Evolutionary conservation across 345 rosid genomes (phyloP), one percentile per base, ranked within the genome.

Genomic region (Orychophragmus violaceus): DNA sequence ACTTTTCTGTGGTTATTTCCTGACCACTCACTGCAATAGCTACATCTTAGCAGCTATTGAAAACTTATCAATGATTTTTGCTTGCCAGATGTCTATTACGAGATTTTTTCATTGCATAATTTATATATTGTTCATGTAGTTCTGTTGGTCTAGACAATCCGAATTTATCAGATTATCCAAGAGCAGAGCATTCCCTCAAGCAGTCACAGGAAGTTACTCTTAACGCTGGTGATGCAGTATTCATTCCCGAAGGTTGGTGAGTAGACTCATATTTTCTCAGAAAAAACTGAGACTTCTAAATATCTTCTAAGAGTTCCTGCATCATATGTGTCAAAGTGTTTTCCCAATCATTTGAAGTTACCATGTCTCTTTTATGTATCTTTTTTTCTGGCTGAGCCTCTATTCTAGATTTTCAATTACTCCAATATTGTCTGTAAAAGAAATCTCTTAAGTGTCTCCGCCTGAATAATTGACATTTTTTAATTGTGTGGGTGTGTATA

Each of bases 221-320:
- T 69, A 70, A 80, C 32, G 86, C 87, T 24, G 93, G 96, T 33
- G 97, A 90, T 82, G 97, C 87, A 72, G 87, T 94, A 75, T 94
- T 90, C 85, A 88, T 94, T 74, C 99, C 97, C 29, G 99, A 87
- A 88, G 99, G 97, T 82, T 90, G 97, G 95, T 88, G 83, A 83
- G 90, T 79, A 75, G 60, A 65, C 57, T 59, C 72, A 44, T 49
- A 37, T 33, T 42, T 64, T 56, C 44, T 59, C 63, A 30, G 17
- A 41, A 51, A 17, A 60, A 21, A 27, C 55, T 50, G 27, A 39
- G 14, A 35, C 18, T 18, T 35, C 59, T 70, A 25, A 51, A 51
- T 13, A 24, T n/a, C 10, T n/a, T 58, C 36, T 24, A 7, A 42
- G 7, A 32, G 16, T 41, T 44, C 41, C 39, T 55, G 35, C 60